phyloP scores from a whole-genome alignment of 169 alveolate species.

The Condylostoma magnum region DNA sequence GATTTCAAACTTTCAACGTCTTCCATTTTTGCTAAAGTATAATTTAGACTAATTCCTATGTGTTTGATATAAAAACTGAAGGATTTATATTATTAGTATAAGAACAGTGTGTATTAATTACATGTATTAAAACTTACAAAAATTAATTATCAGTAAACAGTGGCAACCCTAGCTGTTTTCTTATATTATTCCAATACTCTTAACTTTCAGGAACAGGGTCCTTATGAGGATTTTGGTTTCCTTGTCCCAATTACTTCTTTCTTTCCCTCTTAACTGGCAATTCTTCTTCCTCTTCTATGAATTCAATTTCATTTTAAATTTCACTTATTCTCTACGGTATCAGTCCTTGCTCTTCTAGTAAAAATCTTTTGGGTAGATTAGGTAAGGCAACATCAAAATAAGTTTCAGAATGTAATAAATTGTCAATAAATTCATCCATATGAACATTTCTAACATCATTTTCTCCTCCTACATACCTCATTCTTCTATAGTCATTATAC shows the following conservation, averaged over 20 bases:
- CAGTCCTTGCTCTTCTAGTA: slow-evolving; percentile 83
- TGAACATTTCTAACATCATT: slow-evolving; percentile 33
- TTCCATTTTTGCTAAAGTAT: no score
- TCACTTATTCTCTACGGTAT: slow-evolving; percentile 62
- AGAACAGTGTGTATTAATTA: no score
- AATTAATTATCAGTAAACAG: not conserved
- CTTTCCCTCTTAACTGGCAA: not conserved
- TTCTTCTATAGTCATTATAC: slow-evolving; percentile 94
- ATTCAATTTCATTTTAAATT: not conserved
- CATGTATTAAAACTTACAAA: no score
- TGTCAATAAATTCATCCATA: slow-evolving; percentile 98
- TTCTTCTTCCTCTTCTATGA: slow-evolving; percentile 13
- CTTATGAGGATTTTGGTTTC: slow-evolving; percentile 27
- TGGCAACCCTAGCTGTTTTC: slow-evolving; percentile 34
- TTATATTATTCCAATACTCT: slow-evolving; percentile 38
- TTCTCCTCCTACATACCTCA: slow-evolving; percentile 77
- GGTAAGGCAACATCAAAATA: slow-evolving; percentile 94
- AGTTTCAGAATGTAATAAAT: slow-evolving; percentile 83
- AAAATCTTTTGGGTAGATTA: slow-evolving; percentile 85
- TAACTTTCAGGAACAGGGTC: slow-evolving; percentile 36
- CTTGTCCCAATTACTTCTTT: slow-evolving; percentile 6
- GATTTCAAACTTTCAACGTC: no score
- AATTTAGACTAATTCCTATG: no score
- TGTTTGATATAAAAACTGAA: no score
- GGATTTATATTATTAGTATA: no score